Base-by-base conservation (phyloP, 2,329 filamentous ascomycete genomes). In the Ilyonectria mors-panacis region DNA sequence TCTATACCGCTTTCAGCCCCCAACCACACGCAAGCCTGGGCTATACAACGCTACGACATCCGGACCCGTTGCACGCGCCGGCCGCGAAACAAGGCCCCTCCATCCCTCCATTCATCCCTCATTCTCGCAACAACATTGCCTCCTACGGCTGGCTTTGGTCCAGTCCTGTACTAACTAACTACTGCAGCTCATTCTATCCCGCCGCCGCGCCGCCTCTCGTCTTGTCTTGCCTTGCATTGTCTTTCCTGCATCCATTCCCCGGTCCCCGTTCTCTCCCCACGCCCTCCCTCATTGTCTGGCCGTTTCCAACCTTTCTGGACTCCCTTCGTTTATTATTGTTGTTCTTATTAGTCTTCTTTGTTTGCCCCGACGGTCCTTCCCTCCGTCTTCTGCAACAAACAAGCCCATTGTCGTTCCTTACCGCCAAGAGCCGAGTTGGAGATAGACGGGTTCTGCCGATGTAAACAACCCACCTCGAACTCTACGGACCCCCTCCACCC, bases 11-110 rank as follows among this genome's bases (percentile, higher is more conserved):
- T 67, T 76, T 76, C 73, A 65, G 74, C 47, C 65, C 74, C 75
- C 75, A 77, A 77, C 75, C 75, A 76, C 76, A 72, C 74, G 68
- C 70, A 75, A 76, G 71, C 72, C 65, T 66, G 67, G 63, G 59
- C 70, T 74, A 72, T 73, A 75, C 71, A 75, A 70, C 72, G 61
- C 67, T 67, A 73, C 56, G 62, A 68, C 70, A 73, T 73, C 71
- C 71, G 63, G 60, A 33, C 48, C 53, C 72, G 71, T 68, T 58
- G 66, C 68, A 63, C 55, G 63, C 57, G 57, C 63, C 63, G 59
- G 61, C 63, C 75, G 63, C 55, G 58, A 66, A 51, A 54, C 62
- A 60, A 47, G 58, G 59, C 64, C 65, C 65, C 59, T 67, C 65
- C 60, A 65, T 67, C 51, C 71, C 63, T 66, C 61, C 35, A 59